Evolutionary conservation across 768 basidiomycete species (phyloP).

Genomic region (Symmetrospora coprosmae): DNA sequence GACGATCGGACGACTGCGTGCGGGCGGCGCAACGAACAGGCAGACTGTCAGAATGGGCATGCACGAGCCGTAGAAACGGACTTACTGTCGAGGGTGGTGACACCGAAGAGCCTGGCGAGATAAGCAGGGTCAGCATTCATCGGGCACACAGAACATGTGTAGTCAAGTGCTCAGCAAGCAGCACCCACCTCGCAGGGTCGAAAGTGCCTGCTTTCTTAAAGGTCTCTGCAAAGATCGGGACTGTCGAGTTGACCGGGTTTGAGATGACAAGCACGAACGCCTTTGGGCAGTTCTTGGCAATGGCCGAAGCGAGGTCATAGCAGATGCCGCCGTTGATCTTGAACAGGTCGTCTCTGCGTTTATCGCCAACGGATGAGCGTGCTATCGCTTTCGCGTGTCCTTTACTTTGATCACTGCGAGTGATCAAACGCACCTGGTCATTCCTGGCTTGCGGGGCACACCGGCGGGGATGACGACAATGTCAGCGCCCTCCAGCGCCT

Average conservation of each 20-base stretch:
- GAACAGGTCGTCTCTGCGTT: constrained; percentile 93
- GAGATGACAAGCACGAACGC: constrained; percentile 93
- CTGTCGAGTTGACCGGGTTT: constrained; percentile 98
- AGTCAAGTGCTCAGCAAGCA: not conserved
- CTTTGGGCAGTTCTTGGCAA: constrained; percentile 68
- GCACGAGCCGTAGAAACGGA: constrained; percentile 36
- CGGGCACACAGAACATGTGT: too few species aligned
- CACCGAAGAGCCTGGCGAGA: constrained; percentile 74
- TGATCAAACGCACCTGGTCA: constrained; percentile 36
- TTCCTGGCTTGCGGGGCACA: constrained; percentile 90
- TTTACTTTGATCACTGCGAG: not conserved
- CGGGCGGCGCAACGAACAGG: too few species aligned
- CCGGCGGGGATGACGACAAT: constrained; percentile 92
- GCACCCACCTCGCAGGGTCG: constrained; percentile 67
- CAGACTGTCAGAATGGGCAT: not conserved
- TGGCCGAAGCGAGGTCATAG: constrained; percentile 76
- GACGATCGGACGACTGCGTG: constrained; percentile 91
- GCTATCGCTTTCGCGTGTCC: too few species aligned
- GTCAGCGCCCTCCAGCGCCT: constrained; percentile 68
- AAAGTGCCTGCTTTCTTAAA: constrained; percentile 84
- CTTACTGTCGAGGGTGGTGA: constrained; percentile 94
- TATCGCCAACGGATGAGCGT: too few species aligned
- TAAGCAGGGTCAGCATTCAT: too few species aligned
- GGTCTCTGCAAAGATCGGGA: constrained; percentile 88
- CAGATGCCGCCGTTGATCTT: constrained; percentile 99